Evolutionary conservation across 768 basidiomycete species (phyloP).

Genomic region (Suillus weaverae): DNA sequence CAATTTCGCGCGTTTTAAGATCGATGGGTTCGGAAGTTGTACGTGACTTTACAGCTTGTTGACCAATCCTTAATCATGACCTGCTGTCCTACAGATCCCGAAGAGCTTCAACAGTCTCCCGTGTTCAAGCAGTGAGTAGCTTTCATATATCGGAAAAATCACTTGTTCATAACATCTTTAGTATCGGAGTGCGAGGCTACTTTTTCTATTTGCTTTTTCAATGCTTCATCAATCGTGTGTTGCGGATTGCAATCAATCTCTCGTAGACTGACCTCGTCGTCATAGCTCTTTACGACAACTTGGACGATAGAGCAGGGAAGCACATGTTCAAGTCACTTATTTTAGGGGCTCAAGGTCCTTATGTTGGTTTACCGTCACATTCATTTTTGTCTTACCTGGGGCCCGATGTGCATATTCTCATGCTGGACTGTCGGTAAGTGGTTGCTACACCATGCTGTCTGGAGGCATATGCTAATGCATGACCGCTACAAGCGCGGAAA

Average conservation of each 20-base stretch:
- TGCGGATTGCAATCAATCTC: conserved; percentile 6
- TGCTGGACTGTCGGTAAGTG: conserved; percentile 79
- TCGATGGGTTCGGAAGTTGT: conserved; percentile 86
- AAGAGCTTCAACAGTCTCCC: conserved; percentile 70
- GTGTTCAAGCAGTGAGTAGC: conserved; percentile 62
- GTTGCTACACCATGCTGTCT: background rate
- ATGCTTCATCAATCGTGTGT: conserved; percentile 78
- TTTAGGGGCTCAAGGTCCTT: conserved; percentile 75
- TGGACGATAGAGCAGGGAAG: conserved; percentile 54
- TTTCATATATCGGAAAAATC: background rate
- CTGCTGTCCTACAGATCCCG: conserved; percentile 59
- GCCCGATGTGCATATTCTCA: conserved; percentile 69
- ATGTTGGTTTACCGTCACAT: conserved; percentile 77
- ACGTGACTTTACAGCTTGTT: conserved; percentile 29
- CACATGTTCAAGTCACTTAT: conserved; percentile 74
- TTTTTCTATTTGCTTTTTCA: conserved; percentile 96
- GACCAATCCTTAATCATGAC: conserved; percentile 1
- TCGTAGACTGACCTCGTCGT: conserved; percentile 4
- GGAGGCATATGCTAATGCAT: background rate
- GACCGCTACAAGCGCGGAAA: conserved; percentile 64
- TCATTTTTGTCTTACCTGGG: conserved; percentile 81
- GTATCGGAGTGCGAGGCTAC: conserved; percentile 83
- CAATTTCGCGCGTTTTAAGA: conserved; percentile 40
- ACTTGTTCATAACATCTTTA: conserved; percentile 24
- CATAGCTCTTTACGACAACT: conserved; percentile 58